phyloP scores from a whole-genome alignment of 495 filamentous ascomycete genomes.

The Penicillium turbatum region DNA sequence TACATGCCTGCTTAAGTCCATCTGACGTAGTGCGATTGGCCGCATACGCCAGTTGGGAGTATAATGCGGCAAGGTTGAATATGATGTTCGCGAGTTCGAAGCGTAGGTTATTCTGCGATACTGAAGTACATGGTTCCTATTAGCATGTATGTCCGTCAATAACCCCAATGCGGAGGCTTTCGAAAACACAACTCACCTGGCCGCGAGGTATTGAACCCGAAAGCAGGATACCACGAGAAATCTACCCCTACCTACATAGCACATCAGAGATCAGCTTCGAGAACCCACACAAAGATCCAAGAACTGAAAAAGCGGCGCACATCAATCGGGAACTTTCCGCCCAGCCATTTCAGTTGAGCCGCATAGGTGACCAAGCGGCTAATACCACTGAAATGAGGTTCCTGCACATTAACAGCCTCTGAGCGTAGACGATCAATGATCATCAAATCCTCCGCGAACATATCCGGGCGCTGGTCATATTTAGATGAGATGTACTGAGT shows the following conservation, averaged over 20 bases:
- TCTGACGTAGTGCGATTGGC: conserved; percentile 76
- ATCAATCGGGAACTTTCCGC: conserved; percentile 95
- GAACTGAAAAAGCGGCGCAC: conserved; percentile 44
- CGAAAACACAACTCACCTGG: conserved; percentile 46
- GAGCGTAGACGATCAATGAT: conserved; percentile 76
- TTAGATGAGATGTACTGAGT: conserved; percentile 96
- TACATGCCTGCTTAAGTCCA: conserved; percentile 83
- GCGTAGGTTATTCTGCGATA: conserved; percentile 86
- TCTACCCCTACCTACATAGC: conserved; percentile 75
- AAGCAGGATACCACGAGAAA: conserved; percentile 90
- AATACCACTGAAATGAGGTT: conserved; percentile 86
- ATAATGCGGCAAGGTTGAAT: conserved; percentile 88
- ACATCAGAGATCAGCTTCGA: neutral
- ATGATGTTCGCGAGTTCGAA: conserved; percentile 93
- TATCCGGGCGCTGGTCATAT: conserved; percentile 98
- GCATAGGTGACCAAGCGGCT: conserved; percentile 83
- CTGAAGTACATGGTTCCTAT: conserved; percentile 17
- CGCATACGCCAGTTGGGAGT: conserved; percentile 83
- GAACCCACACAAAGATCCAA: neutral
- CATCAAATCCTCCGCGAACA: conserved; percentile 88
- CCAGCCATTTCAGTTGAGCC: conserved; percentile 89
- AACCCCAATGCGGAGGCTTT: neutral
- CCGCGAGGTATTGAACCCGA: conserved; percentile 81
- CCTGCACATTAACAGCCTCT: conserved; percentile 80
- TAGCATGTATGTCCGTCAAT: neutral